Base-by-base conservation (phyloP, 805 yeast genomes). In the Clavispora fructus region DNA sequence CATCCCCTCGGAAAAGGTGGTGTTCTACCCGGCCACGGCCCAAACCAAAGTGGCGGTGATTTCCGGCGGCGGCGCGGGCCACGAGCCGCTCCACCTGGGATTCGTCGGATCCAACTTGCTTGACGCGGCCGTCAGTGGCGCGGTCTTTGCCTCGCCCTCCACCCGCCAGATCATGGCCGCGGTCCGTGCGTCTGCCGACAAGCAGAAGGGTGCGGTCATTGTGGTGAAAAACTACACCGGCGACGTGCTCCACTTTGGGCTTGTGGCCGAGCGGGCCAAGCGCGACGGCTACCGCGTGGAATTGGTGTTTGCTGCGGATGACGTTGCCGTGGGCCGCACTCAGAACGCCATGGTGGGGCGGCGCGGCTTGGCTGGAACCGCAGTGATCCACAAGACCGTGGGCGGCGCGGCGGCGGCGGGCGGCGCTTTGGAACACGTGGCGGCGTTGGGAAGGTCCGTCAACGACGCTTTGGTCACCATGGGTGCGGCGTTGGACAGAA, bases 11-110 rank as follows among this genome's bases (percentile, higher is more conserved):
- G 87, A 83, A 58, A 71, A 75, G 48, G 84, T 82, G 6, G 74
- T 80, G 10, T 78, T 67, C 62, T 68, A 71, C 48, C 69, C 74
- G 16, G 50, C 67, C 44, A 59, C 69, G n/a, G 58, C 62, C 39
- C 40, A 54, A n/a, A 67, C 73, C 26, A 85, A 87, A 57, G 85
- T 90, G 39, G 78, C 87, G 6, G 59, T 91, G 42, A 68, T 91
- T 26, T 82, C 96, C 30, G 97, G 97, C 49, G 98, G 98, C 46
- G 97, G 97, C 26, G 82, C 91, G 12, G 98, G 98, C 41, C 98
- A 91, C 61, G 98, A 91, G 65, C 97, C 97, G 25, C 74, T 90
- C 4, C 97, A 92, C 59, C 91, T 87, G 8, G 97, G 96, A 0
- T 91, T 82, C 62, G 90, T 91, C 19, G 97, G 97, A 11, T 74